Percentiles rank a stretch among this genome's conserved stretches.
These are phyloP conservation scores for Raffaelea ambrosiae DNA, from an alignment of 2,329 filamentous ascomycete species.

Conservation along the genomic window DNA sequence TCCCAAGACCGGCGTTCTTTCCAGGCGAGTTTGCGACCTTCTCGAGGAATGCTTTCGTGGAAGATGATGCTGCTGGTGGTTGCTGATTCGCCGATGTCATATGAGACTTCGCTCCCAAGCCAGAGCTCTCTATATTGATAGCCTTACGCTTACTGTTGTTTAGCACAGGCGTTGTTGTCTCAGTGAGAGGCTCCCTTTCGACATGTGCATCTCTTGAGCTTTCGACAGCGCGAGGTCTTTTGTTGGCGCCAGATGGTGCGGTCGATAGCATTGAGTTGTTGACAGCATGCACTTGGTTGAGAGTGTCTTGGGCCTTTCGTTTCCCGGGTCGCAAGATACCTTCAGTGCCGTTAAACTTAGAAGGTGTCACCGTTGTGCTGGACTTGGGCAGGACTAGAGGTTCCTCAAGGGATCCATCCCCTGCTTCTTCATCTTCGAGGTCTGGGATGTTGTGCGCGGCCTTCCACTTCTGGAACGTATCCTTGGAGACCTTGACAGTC, in stretches of 20 bases:
- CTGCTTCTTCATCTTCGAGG: slow-evolving; percentile 33
- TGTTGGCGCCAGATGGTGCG: slow-evolving; percentile 36
- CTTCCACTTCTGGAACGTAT: slow-evolving; percentile 51
- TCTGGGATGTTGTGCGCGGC: slow-evolving; percentile 45
- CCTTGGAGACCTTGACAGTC: slow-evolving; percentile 50
- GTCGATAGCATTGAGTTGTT: no score
- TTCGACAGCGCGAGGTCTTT: slow-evolving; percentile 33
- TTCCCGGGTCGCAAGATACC: slow-evolving; percentile 27
- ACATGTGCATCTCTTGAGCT: slow-evolving; percentile 8
- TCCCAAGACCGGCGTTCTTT: slow-evolving; percentile 19
- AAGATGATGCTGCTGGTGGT: slow-evolving; percentile 30
- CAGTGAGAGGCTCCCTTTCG: slow-evolving; percentile 28
- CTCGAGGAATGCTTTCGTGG: slow-evolving; percentile 48
- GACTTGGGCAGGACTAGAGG: slow-evolving; percentile 14
- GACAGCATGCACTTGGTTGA: slow-evolving; percentile 28
- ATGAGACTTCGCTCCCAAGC: slow-evolving; percentile 38
- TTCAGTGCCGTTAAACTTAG: slow-evolving; percentile 27
- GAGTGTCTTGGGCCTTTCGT: slow-evolving; percentile 48
- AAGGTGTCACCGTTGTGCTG: slow-evolving; percentile 11
- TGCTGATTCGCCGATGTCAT: neutral
- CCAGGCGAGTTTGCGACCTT: slow-evolving; percentile 45
- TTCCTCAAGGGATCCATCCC: neutral
- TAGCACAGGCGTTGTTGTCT: slow-evolving; percentile 24
- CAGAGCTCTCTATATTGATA: slow-evolving; percentile 31
- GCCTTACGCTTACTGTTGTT: slow-evolving; percentile 46